phyloP scores from a whole-genome alignment of 2,329 filamentous ascomycete species.

The Aspergillus novofumigatus region DNA sequence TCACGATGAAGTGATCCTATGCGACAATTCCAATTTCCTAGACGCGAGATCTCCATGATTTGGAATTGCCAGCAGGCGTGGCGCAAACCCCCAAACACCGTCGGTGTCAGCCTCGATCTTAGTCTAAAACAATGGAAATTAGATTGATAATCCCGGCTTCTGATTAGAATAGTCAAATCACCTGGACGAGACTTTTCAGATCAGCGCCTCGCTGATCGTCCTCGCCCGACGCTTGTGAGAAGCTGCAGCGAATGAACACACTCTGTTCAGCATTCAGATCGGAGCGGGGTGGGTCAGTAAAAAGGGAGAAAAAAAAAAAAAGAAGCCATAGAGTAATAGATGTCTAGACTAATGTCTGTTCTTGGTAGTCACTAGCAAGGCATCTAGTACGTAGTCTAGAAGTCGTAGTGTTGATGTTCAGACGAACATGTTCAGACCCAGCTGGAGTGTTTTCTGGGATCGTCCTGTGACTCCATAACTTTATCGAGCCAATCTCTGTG shows the following conservation, averaged over 20 bases:
- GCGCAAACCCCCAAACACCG: slow-evolving; percentile 11
- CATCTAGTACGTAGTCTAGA: no score
- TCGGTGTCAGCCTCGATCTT: background rate
- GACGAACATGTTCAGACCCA: background rate
- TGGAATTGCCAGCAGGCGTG: slow-evolving; percentile 20
- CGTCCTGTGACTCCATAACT: background rate
- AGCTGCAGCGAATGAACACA: background rate
- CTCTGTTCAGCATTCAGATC: background rate
- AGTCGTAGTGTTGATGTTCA: background rate
- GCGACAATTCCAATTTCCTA: slow-evolving; percentile 10
- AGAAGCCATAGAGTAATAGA: background rate
- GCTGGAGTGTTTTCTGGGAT: background rate
- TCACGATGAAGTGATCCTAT: background rate
- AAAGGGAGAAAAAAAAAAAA: background rate
- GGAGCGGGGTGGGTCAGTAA: background rate
- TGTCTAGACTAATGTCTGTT: background rate
- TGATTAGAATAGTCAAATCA: background rate
- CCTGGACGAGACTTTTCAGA: background rate
- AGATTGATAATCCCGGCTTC: background rate
- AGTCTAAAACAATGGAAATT: background rate
- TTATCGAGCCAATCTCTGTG: background rate
- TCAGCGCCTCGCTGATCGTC: background rate
- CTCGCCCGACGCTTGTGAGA: background rate
- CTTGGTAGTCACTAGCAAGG: no score
- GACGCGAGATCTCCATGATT: slow-evolving; percentile 14